Evolutionary conservation across 176 grass and related monocot species (phyloP).

Genomic region (Coix lacrymajobi): DNA sequence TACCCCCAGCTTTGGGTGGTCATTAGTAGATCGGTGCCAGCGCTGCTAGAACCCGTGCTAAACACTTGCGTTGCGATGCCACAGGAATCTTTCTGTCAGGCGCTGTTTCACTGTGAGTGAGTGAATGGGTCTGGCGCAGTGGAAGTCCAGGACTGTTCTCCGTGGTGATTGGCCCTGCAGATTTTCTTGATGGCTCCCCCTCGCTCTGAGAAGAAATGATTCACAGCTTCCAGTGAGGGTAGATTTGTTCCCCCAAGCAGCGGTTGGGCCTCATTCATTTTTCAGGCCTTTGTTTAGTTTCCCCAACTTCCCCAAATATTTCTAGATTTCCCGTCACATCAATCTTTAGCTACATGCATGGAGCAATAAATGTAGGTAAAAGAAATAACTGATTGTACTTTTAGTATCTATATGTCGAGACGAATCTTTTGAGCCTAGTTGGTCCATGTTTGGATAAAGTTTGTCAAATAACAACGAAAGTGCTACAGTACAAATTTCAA

Average conservation of each 20-base stretch:
- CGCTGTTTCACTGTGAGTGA: not conserved
- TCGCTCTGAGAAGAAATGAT: conserved; percentile 15
- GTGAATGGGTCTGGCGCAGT: conserved; percentile 9
- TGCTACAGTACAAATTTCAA: no score
- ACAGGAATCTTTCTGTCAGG: conserved; percentile 39
- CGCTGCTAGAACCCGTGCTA: conserved; percentile 1
- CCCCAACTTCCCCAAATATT: no score
- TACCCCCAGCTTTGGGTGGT: conserved; percentile 16
- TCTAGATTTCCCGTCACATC: no score
- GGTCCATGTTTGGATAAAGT: no score
- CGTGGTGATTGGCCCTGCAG: conserved; percentile 33
- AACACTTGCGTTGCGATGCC: conserved; percentile 23
- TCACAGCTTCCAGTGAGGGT: conserved; percentile 17
- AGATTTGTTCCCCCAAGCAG: conserved; percentile 36
- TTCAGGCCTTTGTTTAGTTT: no score
- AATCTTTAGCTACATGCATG: no score
- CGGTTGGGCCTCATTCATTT: conserved; percentile 37
- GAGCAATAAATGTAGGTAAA: no score
- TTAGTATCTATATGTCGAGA: no score
- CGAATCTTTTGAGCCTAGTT: no score
- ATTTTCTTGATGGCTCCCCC: conserved; percentile 18
- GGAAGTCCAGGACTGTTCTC: conserved; percentile 28
- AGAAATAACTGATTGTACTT: no score
- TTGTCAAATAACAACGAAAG: no score
- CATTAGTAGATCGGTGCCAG: not conserved